Conservation (phyloP, 306 rosid genomes). For the Hippophae rhamnoides region DNA sequence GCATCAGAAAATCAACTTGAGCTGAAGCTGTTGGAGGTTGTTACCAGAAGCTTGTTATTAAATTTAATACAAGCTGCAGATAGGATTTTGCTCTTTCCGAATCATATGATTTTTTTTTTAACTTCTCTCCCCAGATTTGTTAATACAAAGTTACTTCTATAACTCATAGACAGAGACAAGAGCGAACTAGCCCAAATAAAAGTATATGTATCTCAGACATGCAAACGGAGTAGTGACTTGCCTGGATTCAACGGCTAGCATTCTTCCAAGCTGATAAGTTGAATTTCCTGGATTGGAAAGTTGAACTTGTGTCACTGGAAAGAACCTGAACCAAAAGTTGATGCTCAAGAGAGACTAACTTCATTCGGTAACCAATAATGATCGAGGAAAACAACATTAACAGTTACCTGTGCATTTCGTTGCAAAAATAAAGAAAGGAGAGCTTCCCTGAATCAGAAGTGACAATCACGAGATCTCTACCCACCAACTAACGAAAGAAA, state of each 20-base stretch:
- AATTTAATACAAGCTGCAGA: no score
- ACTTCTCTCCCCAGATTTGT: no score
- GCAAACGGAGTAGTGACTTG: conserved; percentile 19
- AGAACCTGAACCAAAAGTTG: conserved; percentile 44
- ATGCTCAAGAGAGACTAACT: conserved; percentile 1
- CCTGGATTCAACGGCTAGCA: conserved; percentile 78
- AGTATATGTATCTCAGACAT: no score
- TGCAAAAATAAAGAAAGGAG: conserved; percentile 80
- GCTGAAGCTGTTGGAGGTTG: no score
- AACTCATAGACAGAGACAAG: no score
- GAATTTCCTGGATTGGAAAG: conserved; percentile 76
- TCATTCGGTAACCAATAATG: background rate
- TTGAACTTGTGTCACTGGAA: conserved; percentile 62
- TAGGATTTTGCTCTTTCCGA: no score
- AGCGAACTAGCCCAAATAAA: no score
- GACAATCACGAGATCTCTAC: conserved; percentile 74
- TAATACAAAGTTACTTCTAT: no score
- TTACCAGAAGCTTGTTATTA: no score
- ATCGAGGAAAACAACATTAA: conserved; percentile 5
- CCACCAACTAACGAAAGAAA: conserved; percentile 48
- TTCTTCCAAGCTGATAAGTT: conserved; percentile 69
- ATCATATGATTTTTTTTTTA: no score
- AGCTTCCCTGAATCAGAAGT: conserved; percentile 94
- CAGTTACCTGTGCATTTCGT: conserved; percentile 85
- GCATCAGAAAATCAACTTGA: no score